These are phyloP conservation scores for Penicillium macrosclerotiorum DNA, from an alignment of 495 filamentous ascomycete genomes.

Conservation along the genomic window DNA sequence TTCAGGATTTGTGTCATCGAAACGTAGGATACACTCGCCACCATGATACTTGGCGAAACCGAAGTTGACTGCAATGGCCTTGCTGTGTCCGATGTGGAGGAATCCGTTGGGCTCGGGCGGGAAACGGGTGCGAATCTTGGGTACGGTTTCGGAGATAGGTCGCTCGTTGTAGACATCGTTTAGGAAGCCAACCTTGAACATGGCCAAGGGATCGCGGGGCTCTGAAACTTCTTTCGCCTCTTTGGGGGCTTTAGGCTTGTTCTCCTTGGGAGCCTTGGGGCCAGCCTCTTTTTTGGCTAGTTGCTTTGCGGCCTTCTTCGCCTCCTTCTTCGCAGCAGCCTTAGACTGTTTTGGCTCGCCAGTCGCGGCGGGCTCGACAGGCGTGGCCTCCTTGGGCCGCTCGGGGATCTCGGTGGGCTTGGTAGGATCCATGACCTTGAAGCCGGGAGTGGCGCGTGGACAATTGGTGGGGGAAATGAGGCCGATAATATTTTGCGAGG, in stretches of 20 bases:
- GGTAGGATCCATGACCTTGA: constrained; percentile 25
- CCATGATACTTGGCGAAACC: constrained; percentile 87
- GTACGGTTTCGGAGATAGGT: constrained; percentile 54
- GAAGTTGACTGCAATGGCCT: constrained; percentile 97
- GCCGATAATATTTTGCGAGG: constrained; percentile 26
- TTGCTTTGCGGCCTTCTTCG: constrained; percentile 61
- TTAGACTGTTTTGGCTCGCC: constrained; percentile 17
- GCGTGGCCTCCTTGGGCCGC: constrained; percentile 25
- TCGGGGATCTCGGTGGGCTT: constrained; percentile 31
- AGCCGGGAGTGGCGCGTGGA: constrained; percentile 2
- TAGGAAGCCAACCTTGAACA: constrained; percentile 86
- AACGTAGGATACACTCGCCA: constrained; percentile 68
- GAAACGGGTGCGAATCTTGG: constrained; percentile 67
- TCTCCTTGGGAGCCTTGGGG: constrained; percentile 32
- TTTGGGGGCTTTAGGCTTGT: constrained; percentile 34
- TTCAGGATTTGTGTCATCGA: constrained; percentile 84
- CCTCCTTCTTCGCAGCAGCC: constrained; percentile 54
- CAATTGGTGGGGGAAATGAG: constrained; percentile 21
- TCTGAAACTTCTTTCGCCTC: constrained; percentile 34
- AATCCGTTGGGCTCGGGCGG: constrained; percentile 80
- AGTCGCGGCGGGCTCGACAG: constrained; percentile 8
- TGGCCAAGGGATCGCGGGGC: constrained; percentile 59
- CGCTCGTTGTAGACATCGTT: constrained; percentile 76
- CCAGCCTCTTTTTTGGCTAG: constrained; percentile 33
- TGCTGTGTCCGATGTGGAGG: constrained; percentile 88